Evolutionary conservation across 768 basidiomycete genomes (phyloP), one percentile per base, ranked within the genome.

Genomic region (Lactarius trivialis): DNA sequence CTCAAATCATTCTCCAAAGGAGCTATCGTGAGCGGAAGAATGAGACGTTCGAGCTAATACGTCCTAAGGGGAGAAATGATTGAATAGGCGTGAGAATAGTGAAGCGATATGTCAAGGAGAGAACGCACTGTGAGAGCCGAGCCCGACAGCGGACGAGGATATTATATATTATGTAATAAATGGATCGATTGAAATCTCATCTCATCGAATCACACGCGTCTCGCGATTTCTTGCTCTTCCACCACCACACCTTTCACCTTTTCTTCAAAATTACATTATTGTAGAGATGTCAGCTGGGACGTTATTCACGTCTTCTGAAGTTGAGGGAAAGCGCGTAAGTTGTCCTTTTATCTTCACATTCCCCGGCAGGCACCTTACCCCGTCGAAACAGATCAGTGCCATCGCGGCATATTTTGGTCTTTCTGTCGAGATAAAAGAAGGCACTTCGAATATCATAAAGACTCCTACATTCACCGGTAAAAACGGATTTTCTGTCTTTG

Each of bases 401-500:
- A 80, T 76, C 56, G 88, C 84, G 63, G 86, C 86, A 28, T 72
- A 81, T 14, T 83, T 74, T 45, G 85, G 83, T 39, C 69, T 89
- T 64, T 78, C 82, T 53, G 65, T 90, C 60, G 81, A 84, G 61
- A 62, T 79, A 56, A 80, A 82, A 17, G 74, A 75, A 21, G 69
- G 67, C 59, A 89, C 88, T 72, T 78, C 76, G 58, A 85, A 88
- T 72, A 76, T 73, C 61, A 88, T 89, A 60, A 92, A 93, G 79
- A 83, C 96, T 68, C 96, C 97, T 30, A 86, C 88, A 39, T 81
- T 88, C 57, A 91, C 93, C 73, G 78, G 81, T 50, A 74, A 77
- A 15, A 84, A 93, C 73, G 93, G 93, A 59, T 83, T 92, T 80
- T 81, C 78, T 70, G 77, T 97, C 61, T 83, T 84, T 68, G 96